Conservation (phyloP, 2,329 filamentous ascomycete genomes). For the Pyricularia grisea region DNA sequence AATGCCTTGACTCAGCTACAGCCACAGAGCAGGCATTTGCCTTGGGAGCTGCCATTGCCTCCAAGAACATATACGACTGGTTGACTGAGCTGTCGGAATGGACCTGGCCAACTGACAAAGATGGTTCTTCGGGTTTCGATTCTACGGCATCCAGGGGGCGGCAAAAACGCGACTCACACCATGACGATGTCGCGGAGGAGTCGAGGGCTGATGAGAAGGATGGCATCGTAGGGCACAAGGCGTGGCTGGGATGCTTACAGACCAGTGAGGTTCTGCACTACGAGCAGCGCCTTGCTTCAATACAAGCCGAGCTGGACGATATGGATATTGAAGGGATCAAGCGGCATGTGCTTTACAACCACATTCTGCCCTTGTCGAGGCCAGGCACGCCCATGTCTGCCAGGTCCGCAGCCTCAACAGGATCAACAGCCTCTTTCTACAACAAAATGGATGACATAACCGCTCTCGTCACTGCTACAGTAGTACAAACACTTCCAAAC, state of each 20-base stretch:
- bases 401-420: conserved; percentile 23
- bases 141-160: conserved; percentile 31
- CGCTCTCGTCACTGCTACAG: conserved; percentile 81
- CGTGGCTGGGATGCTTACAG: conserved; percentile 63
- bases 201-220: background rate
- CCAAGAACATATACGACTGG: conserved; percentile 65
- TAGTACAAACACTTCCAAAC: conserved; percentile 79
- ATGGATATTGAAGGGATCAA: conserved; percentile 83
- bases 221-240: conserved; percentile 12
- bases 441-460: conserved; percentile 80
- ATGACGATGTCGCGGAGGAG: conserved; percentile 2
- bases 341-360: conserved; percentile 71
- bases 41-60: conserved; percentile 58
- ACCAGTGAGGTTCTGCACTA: conserved; percentile 55
- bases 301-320: conserved; percentile 57
- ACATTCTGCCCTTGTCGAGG: conserved; percentile 55
- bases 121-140: conserved; percentile 45
- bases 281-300: conserved; percentile 65
- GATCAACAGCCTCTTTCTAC: conserved; percentile 30
- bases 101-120: conserved; percentile 40
- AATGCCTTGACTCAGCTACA: conserved; percentile 54
- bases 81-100: conserved; percentile 57
- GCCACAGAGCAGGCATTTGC: conserved; percentile 62
- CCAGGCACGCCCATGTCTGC: conserved; percentile 36
- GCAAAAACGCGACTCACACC: conserved; percentile 19